A percentile compares a stretch with the other conserved stretches of the same genome.
Evolutionary conservation across 2,329 filamentous ascomycete genomes (phyloP).

Genomic region (Colletotrichum sp.): DNA sequence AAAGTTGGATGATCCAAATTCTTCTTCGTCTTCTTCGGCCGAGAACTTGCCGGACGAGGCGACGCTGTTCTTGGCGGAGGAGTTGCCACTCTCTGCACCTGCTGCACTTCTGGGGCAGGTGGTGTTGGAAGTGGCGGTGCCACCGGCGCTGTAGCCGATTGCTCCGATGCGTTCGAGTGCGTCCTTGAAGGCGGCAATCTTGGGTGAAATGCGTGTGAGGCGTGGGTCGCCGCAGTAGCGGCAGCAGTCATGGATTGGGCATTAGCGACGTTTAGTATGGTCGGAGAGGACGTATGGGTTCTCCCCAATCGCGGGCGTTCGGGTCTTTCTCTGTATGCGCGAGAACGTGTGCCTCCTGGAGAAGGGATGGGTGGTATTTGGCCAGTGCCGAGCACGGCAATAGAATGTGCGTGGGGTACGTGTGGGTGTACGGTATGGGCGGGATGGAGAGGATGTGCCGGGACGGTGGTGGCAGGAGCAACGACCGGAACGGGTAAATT

Average conservation of each 20-base stretch:
- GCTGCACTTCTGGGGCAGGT: slow-evolving; percentile 53
- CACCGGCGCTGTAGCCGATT: slow-evolving; percentile 46
- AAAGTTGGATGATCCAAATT: slow-evolving; percentile 48
- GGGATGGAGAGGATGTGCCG: slow-evolving; percentile 25
- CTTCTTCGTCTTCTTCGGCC: slow-evolving; percentile 61
- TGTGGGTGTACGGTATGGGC: slow-evolving; percentile 18
- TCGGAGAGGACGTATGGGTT: slow-evolving; percentile 84
- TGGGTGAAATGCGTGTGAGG: slow-evolving; percentile 41
- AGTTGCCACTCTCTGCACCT: slow-evolving; percentile 60
- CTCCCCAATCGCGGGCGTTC: slow-evolving; percentile 67
- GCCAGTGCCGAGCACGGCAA: slow-evolving; percentile 81
- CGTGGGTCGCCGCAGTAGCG: slow-evolving; percentile 35
- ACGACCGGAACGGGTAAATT: slow-evolving; percentile 46
- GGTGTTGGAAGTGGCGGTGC: slow-evolving; percentile 58
- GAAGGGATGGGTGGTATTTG: slow-evolving; percentile 83
- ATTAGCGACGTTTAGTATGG: slow-evolving; percentile 59
- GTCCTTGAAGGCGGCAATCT: slow-evolving; percentile 58
- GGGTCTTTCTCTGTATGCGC: slow-evolving; percentile 61
- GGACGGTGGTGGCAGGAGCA: slow-evolving; percentile 37
- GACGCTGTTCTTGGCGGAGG: slow-evolving; percentile 53
- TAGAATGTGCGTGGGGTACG: slow-evolving; percentile 58
- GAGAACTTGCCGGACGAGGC: slow-evolving; percentile 50
- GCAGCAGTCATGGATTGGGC: slow-evolving; percentile 39
- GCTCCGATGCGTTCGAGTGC: slow-evolving; percentile 65
- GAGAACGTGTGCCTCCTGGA: slow-evolving; percentile 69